These are phyloP conservation scores for Capsicum pubescens DNA, from an alignment of 257 asterid genomes.

Conservation along the genomic window DNA sequence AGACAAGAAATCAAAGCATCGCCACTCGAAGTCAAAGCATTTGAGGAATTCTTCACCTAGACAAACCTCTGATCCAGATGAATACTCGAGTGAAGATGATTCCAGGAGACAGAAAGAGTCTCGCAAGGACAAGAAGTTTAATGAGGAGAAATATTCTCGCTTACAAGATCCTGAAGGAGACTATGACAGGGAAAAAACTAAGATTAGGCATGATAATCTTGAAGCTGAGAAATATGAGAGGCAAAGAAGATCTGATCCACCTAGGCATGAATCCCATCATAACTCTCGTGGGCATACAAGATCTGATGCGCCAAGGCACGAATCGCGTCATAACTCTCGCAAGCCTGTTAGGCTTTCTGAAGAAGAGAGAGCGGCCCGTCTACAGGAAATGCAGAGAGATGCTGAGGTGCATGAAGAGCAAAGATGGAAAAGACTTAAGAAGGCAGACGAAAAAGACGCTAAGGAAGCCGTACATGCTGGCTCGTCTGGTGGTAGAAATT, in stretches of 20 bases:
- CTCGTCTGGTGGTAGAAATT: constrained; percentile 64
- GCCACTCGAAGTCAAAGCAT: constrained; percentile 43
- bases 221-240: constrained; percentile 41
- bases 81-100: constrained; percentile 48
- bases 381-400: constrained; percentile 92
- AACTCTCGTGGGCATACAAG: constrained; percentile 43
- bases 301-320: constrained; percentile 50
- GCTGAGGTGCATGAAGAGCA: constrained; percentile 92
- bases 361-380: constrained; percentile 89
- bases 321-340: constrained; percentile 45
- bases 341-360: constrained; percentile 67
- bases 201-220: constrained; percentile 29
- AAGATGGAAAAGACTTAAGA: constrained; percentile 85
- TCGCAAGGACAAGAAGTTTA: constrained; percentile 40
- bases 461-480: constrained; percentile 60
- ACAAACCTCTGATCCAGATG: constrained; percentile 56
- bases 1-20: constrained; percentile 27
- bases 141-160: constrained; percentile 22
- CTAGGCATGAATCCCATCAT: constrained; percentile 45
- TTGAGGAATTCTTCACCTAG: constrained; percentile 51
- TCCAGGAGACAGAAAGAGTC: constrained; percentile 42
- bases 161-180: not conserved
- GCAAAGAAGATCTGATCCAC: constrained; percentile 28
- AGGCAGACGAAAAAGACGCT: constrained; percentile 80
- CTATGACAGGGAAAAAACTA: constrained; percentile 24